Evolutionary conservation across 106 monocot species (phyloP).

Genomic region (Dendrobium huoshanense): DNA sequence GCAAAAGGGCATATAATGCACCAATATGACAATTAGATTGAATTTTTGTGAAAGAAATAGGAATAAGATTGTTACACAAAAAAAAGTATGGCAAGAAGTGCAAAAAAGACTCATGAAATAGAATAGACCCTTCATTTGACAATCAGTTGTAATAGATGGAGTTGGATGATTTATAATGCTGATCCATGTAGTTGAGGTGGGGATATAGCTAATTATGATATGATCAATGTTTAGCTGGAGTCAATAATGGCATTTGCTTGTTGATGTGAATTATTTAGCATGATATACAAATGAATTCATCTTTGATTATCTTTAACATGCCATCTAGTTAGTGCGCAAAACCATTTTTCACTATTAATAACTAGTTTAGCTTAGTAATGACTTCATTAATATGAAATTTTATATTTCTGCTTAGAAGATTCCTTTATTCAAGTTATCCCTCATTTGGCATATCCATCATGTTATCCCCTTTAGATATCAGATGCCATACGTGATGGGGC

Average conservation of each 20-base stretch:
- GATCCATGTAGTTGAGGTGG: background rate
- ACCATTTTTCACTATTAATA: background rate
- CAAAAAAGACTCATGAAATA: background rate
- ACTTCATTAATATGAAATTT: background rate
- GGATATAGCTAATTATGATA: background rate
- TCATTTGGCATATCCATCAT: constrained; percentile 1
- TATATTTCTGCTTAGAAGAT: background rate
- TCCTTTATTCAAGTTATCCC: background rate
- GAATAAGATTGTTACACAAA: background rate
- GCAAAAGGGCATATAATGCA: background rate
- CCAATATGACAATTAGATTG: background rate
- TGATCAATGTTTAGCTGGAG: background rate
- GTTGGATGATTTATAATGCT: background rate
- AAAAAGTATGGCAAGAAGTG: background rate
- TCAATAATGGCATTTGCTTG: background rate
- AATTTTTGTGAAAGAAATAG: background rate
- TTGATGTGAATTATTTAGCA: background rate
- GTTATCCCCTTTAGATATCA: constrained; percentile 57
- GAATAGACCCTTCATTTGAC: background rate
- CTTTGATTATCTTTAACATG: background rate
- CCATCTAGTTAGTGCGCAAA: background rate
- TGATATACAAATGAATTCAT: background rate
- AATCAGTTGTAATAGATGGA: background rate
- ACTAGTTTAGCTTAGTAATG: background rate
- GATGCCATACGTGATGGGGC: constrained; percentile 99